Conservation (phyloP, 129 eudicot species). For the Helianthus annuus region HanXRQr2.0-SUNRISE NC_035437.2:158054686-158055185, state of each 20-base stretch:
- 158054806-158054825: constrained; percentile 16
- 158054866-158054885: constrained; percentile 90
- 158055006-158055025: constrained; percentile 1
- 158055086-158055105: constrained; percentile 51
- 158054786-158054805: neutral
- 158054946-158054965: constrained; percentile 77
- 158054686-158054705: constrained; percentile 98
- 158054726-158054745: neutral
- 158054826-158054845: constrained; percentile 81
- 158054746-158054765: neutral
- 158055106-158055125: constrained; percentile 51
- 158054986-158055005: neutral
- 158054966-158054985: neutral
- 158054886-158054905: constrained; percentile 99
- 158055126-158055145: constrained; percentile 1
- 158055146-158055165: constrained; percentile 9
- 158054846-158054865: constrained; percentile 92
- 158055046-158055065: constrained; percentile 88
- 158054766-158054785: neutral
- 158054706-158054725: constrained; percentile 86
- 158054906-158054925: constrained; percentile 98
- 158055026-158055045: constrained; percentile 18
- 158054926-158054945: constrained; percentile 96
- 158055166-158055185: neutral
- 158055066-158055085: constrained; percentile 56